Evolutionary conservation across 225 moss, liverwort and hornwort species (phyloP).

Genomic region (Neckera pumila): DNA sequence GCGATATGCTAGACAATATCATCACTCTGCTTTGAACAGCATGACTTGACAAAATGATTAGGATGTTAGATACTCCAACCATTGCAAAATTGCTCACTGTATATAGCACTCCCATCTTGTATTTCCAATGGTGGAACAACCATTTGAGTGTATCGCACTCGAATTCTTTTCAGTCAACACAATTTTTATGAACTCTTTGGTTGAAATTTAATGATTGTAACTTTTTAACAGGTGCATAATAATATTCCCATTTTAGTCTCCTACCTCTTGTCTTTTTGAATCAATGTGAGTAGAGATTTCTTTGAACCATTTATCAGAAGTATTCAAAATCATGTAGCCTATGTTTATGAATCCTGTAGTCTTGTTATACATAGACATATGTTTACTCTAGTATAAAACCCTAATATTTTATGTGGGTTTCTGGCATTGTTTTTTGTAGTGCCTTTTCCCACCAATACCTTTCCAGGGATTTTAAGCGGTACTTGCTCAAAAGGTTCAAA

Average conservation of each 20-base stretch:
- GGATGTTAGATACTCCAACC: background rate
- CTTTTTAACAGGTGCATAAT: background rate
- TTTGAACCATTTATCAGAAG: background rate
- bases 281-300: background rate
- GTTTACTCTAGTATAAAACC: background rate
- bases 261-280: background rate
- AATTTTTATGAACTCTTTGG: background rate
- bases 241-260: background rate
- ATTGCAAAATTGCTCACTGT: background rate
- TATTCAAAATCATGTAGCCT: background rate
- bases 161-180: background rate
- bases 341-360: background rate
- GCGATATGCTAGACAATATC: background rate
- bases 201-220: background rate
- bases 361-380: background rate
- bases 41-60: background rate
- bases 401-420: background rate
- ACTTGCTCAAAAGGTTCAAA: constrained; percentile 1
- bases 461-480: constrained; percentile 24
- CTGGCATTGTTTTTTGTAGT: background rate
- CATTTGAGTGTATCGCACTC: background rate
- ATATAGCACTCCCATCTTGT: background rate
- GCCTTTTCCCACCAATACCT: background rate
- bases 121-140: background rate
- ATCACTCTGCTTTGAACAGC: background rate